Conservation (phyloP, 2,329 filamentous ascomycete species). For the Lachnellula cervina region DNA sequence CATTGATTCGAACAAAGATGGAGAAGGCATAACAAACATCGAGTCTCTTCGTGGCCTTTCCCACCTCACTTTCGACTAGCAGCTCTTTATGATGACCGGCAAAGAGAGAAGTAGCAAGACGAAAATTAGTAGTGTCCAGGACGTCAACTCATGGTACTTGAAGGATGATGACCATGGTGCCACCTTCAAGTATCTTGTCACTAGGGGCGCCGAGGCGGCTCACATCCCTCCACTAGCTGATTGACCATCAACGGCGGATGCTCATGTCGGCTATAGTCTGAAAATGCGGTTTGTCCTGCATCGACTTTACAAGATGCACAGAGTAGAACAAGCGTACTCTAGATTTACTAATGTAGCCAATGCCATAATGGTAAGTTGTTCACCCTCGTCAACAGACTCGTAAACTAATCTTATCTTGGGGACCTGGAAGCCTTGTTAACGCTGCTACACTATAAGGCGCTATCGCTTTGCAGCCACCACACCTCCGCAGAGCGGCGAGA, state of each 20-base stretch:
- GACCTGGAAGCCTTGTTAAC: no score
- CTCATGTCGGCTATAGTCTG: not conserved
- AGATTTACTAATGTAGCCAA: no score
- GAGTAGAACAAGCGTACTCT: no score
- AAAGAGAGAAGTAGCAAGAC: not conserved
- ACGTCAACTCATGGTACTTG: not conserved
- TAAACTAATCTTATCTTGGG: no score
- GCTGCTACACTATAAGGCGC: no score
- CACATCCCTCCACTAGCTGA: not conserved
- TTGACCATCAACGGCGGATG: not conserved
- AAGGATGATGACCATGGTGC: not conserved
- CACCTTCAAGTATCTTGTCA: not conserved
- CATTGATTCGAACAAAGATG: not conserved
- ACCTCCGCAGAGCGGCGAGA: no score
- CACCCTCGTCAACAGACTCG: no score
- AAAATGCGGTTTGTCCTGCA: not conserved
- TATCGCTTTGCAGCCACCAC: no score
- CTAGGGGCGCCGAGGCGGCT: not conserved
- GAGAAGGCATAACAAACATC: not conserved
- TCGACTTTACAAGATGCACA: no score
- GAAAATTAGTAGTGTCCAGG: not conserved
- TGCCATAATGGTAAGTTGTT: no score
- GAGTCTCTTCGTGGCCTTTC: not conserved
- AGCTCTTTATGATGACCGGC: not conserved
- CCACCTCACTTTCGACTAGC: not conserved